Evolutionary conservation across 768 basidiomycete species (phyloP).

Genomic region (Pulveroboletus sp.): DNA sequence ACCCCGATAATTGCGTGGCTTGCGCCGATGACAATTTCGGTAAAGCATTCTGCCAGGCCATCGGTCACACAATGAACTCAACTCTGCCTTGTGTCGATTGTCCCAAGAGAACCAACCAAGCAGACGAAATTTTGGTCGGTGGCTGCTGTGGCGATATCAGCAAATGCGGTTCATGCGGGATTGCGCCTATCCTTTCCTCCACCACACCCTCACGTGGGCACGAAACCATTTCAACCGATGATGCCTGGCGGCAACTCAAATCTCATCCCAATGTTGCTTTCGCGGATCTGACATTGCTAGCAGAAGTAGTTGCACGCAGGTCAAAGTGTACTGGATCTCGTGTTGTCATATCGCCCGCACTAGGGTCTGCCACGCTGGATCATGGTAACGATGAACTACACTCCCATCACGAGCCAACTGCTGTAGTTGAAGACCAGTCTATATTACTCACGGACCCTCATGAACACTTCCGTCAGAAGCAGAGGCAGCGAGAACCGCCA

Average conservation of each 20-base stretch:
- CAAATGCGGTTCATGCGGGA: constrained; percentile 30
- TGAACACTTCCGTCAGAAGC: constrained; percentile 48
- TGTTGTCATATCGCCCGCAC: constrained; percentile 56
- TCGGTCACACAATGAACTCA: constrained; percentile 59
- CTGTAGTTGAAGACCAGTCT: constrained; percentile 31
- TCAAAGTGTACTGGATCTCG: constrained; percentile 75
- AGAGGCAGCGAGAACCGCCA: constrained; percentile 41
- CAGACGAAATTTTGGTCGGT: constrained; percentile 25
- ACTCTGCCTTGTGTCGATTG: constrained; percentile 54
- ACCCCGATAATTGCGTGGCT: constrained; percentile 81
- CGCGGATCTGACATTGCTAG: constrained; percentile 77
- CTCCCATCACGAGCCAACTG: constrained; percentile 10
- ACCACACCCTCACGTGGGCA: constrained; percentile 18
- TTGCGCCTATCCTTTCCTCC: constrained; percentile 29
- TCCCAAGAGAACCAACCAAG: constrained; percentile 37
- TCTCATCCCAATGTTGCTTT: constrained; percentile 87
- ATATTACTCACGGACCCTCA: constrained; percentile 54
- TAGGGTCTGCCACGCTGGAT: constrained; percentile 49
- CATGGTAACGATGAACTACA: constrained; percentile 14
- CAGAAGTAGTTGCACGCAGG: constrained; percentile 84
- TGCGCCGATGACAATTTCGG: constrained; percentile 87
- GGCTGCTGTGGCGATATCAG: constrained; percentile 39
- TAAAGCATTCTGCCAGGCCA: constrained; percentile 81
- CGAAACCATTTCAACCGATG: constrained; percentile 73
- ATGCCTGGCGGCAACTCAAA: constrained; percentile 83